These are phyloP conservation scores for Cladosporium sp. DNA, from an alignment of 2,329 filamentous ascomycete species.

Conservation along the genomic window DNA sequence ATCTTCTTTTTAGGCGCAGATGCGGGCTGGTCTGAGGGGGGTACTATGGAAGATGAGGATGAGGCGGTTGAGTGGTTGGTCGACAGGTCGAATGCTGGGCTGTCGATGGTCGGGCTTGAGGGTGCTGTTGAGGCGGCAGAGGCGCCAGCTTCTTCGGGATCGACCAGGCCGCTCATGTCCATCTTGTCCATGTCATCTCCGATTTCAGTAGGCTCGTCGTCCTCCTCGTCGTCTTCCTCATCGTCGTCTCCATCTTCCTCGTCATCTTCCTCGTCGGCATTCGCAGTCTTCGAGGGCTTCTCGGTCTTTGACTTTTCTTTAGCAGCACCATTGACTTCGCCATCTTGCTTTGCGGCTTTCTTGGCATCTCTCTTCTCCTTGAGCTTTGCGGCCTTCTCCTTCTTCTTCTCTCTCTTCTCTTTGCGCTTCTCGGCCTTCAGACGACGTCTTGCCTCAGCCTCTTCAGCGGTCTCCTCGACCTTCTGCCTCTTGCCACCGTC, in stretches of 20 bases:
- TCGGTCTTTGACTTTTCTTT: conserved; percentile 43
- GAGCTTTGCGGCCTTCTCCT: conserved; percentile 45
- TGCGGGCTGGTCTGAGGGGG: conserved; percentile 33
- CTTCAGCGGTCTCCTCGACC: conserved; percentile 34
- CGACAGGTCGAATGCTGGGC: conserved; percentile 43
- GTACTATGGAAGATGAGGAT: conserved; percentile 48
- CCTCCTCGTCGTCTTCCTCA: conserved; percentile 28
- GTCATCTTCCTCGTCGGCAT: conserved; percentile 3
- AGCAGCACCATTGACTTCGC: conserved; percentile 43
- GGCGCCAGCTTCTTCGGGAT: conserved; percentile 10
- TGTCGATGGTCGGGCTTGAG: conserved; percentile 39
- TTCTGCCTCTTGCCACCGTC: conserved; percentile 48
- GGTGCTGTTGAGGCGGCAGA: conserved; percentile 39
- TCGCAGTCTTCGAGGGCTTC: conserved; percentile 35
- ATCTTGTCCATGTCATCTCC: conserved; percentile 34
- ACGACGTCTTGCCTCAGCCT: conserved; percentile 26
- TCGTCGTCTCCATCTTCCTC: conserved; percentile 26
- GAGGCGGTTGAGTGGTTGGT: conserved; percentile 44
- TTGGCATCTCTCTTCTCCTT: conserved; percentile 46
- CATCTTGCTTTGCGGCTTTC: conserved; percentile 45
- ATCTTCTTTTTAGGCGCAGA: conserved; percentile 21
- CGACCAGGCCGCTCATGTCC: conserved; percentile 36
- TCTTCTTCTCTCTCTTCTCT: conserved; percentile 30
- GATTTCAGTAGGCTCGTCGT: conserved; percentile 27
- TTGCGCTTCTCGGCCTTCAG: conserved; percentile 29